Conservation (phyloP, 441 rosid species). For the Viola pubescens region DNA sequence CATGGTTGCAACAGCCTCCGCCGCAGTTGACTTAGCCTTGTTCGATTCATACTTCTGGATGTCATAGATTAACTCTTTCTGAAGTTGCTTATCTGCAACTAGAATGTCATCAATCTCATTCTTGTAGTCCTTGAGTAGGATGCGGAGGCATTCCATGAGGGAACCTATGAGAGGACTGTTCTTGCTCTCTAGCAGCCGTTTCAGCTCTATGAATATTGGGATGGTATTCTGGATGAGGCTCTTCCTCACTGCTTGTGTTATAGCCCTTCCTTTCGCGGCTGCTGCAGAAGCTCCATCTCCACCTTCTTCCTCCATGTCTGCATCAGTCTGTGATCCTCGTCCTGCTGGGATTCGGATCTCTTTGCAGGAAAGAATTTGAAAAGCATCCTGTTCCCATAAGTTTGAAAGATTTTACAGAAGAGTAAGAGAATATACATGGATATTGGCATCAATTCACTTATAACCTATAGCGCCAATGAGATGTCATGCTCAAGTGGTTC, state of each 20-base stretch:
- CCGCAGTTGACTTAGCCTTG: constrained; percentile 49
- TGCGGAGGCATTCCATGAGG: constrained; percentile 90
- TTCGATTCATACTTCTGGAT: constrained; percentile 77
- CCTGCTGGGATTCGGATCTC: constrained; percentile 59
- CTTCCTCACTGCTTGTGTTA: constrained; percentile 83
- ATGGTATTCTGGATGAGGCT: constrained; percentile 88
- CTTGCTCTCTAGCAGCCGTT: constrained; percentile 79
- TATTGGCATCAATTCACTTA: neutral
- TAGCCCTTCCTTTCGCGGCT: constrained; percentile 74
- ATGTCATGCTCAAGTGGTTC: neutral
- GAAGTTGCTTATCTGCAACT: constrained; percentile 86
- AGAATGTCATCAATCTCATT: constrained; percentile 87
- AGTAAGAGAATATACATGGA: neutral
- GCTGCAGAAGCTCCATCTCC: constrained; percentile 33
- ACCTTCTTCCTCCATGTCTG: constrained; percentile 61
- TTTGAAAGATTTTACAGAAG: neutral
- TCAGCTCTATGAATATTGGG: constrained; percentile 92
- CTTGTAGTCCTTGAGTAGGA: constrained; percentile 88
- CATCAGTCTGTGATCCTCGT: constrained; percentile 51
- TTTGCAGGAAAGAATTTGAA: constrained; percentile 76
- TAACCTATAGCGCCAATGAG: neutral
- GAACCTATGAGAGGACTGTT: constrained; percentile 88
- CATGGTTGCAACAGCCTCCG: constrained; percentile 37
- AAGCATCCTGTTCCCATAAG: constrained; percentile 58
- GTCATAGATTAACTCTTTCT: constrained; percentile 82